Evolutionary conservation across 305 asterid genomes (phyloP).

Genomic region (Rubia tinctorum): DNA sequence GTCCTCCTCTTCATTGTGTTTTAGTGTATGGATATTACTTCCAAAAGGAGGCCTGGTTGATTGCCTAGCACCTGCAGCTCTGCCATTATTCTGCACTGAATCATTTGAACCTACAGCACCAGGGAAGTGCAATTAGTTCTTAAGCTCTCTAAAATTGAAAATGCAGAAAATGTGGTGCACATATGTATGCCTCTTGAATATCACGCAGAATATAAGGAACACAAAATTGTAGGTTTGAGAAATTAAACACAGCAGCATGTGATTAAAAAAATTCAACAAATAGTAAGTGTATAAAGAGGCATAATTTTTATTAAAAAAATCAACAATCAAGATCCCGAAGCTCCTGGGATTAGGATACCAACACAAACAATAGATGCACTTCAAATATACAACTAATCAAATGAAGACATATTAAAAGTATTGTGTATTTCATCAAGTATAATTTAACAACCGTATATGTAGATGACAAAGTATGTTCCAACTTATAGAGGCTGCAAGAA

Average conservation of each 20-base stretch:
- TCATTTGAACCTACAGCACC: constrained; percentile 51
- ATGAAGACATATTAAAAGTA: neutral
- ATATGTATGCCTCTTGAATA: neutral
- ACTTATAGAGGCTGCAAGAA: neutral
- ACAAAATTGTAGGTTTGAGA: neutral
- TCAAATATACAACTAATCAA: neutral
- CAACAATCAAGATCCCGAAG: neutral
- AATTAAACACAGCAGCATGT: neutral
- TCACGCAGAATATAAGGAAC: neutral
- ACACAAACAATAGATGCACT: neutral
- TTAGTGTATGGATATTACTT: constrained; percentile 83
- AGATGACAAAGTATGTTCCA: neutral
- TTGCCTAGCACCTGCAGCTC: constrained; percentile 35
- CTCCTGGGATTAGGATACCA: neutral
- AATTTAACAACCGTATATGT: neutral
- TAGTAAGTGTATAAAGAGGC: neutral
- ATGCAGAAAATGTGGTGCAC: neutral
- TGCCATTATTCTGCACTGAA: constrained; percentile 37
- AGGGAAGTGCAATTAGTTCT: constrained; percentile 7
- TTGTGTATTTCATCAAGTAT: neutral
- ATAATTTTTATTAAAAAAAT: neutral
- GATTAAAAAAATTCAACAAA: neutral
- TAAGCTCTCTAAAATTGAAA: neutral
- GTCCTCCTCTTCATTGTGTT: constrained; percentile 57
- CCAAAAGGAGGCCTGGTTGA: constrained; percentile 47